Evolutionary conservation across 352 stramenopile species (phyloP), one percentile per base, ranked within the genome.

Genomic region (Plasmopara halstedii): DNA sequence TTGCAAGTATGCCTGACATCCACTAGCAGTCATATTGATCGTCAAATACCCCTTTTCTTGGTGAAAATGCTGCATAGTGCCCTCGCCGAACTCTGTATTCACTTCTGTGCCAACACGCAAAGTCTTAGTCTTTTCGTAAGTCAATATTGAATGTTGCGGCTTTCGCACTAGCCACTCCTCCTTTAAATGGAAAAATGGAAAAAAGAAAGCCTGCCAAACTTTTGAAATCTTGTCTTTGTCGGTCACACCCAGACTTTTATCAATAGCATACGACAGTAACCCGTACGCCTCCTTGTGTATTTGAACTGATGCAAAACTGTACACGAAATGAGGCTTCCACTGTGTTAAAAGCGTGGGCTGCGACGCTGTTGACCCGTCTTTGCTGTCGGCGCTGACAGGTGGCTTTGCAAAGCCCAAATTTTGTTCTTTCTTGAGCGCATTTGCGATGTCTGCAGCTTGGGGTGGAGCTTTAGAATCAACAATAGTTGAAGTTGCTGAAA

Each of bases 221-320:
- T 92, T 91, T 7, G 70, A 74, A 1, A 92, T 74, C 51, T 88
- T 90, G 25, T 91, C 81, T 50, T 93, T 91, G 53, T 92, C 82
- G 1, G 67, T 69, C 8, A 82, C 65, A 39, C 73, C 75, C 61
- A 90, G 35, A 27, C 83, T 90, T 70, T 88, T 91, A 56, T 93
- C 82, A 0, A 75, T 80, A 0, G 78, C 78, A 41, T 89, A 92
- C 23, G 76, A 85, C 8, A 90, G 50, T 44, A 91, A 52, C 1
- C 74, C 76, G 35, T 85, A 90, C 15, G 69, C 70, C 34, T 95
- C 83, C 49, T 92, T 89, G 68, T 91, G 79, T 53, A 90, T 88
- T 46, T 86, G 66, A 9, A 85, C 79, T 1, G 74, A 81, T 4
- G 74, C 58, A 21, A 92, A 75, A 46, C 72, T 77, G 60, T 76